These are phyloP conservation scores for Entomophthora muscae DNA, from an alignment of 371 early-diverging fungal genomes.

Conservation along the genomic window DNA sequence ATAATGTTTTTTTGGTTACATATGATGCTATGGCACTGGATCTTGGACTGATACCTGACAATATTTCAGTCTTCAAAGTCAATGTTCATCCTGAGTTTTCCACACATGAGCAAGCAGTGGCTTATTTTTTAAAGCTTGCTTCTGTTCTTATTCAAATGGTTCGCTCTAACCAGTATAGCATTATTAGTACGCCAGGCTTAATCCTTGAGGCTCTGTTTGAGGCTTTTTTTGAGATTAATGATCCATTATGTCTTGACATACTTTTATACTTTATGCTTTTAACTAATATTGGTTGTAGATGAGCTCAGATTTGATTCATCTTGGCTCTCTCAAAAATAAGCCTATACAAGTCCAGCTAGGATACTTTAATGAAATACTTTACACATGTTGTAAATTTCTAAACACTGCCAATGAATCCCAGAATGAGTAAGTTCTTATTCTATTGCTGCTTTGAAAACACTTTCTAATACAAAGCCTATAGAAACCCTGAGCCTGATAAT, in stretches of 20 bases:
- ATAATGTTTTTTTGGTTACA: neutral
- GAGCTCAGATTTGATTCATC: neutral
- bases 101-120: neutral
- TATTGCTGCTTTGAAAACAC: neutral
- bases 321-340: neutral
- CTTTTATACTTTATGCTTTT: too few relatives aligned
- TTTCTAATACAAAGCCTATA: neutral
- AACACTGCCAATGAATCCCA: neutral
- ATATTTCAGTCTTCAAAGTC: neutral
- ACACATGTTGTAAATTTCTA: neutral
- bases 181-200: neutral
- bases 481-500: neutral
- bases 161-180: neutral
- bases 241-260: neutral
- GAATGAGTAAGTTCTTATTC: neutral
- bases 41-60: neutral
- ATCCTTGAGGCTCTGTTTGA: neutral
- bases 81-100: neutral
- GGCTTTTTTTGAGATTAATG: neutral
- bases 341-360: neutral
- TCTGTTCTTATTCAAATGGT: neutral
- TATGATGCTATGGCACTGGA: neutral
- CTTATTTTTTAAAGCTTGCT: neutral
- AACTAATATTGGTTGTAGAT: too few relatives aligned
- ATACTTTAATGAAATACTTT: neutral